A percentile compares a stretch with the other conserved stretches of the same genome.
Evolutionary conservation across 108 stramenopile species (phyloP).

Genomic region (Skeletonema costatum): DNA sequence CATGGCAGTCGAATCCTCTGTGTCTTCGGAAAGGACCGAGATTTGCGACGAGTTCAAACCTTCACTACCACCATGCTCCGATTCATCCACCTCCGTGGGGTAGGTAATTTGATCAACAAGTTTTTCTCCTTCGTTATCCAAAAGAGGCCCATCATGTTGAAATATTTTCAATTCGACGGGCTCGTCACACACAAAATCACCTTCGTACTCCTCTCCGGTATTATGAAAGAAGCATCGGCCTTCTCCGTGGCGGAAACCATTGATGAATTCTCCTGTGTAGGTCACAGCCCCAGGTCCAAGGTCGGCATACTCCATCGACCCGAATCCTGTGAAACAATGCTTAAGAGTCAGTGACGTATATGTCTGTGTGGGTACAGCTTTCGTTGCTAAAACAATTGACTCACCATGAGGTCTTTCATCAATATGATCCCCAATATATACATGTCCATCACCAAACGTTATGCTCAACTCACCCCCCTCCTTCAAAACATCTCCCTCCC

Average conservation of each 20-base stretch:
- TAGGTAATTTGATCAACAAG: not conserved
- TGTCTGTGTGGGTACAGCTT: too few relatives aligned
- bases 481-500: conserved; percentile 26
- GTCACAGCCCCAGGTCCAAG: conserved; percentile 18
- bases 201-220: conserved; percentile 33
- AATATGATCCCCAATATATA: conserved; percentile 33
- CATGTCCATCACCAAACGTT: conserved; percentile 29
- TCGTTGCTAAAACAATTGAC: not conserved
- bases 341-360: too few relatives aligned
- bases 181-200: conserved; percentile 38
- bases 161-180: conserved; percentile 35
- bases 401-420: conserved; percentile 37
- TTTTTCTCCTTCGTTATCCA: not conserved
- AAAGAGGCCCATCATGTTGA: conserved; percentile 33
- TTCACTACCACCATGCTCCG: not conserved
- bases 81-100: not conserved
- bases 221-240: conserved; percentile 35
- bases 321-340: conserved; percentile 16
- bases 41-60: not conserved
- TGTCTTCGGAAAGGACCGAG: conserved; percentile 7
- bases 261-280: conserved; percentile 36
- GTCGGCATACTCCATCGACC: conserved; percentile 36
- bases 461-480: conserved; percentile 27
- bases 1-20: conserved; percentile 11
- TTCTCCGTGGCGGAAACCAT: conserved; percentile 45